These are phyloP conservation scores for Rachicladosporium sp. DNA, from an alignment of 2,329 filamentous ascomycete genomes.

Conservation along the genomic window DNA sequence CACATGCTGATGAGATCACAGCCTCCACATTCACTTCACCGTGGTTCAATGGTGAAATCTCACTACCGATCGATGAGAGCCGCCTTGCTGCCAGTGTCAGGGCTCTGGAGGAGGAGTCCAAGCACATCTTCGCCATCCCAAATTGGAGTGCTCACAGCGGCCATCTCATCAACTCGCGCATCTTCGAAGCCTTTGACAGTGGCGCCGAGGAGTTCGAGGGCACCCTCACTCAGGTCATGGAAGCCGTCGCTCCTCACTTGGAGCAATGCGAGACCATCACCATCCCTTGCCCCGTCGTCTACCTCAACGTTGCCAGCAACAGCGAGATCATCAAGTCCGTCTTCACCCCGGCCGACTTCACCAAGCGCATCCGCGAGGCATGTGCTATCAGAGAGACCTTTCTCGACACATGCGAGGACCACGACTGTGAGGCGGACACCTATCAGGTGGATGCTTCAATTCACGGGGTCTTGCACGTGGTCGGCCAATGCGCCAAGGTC, in stretches of 20 bases:
- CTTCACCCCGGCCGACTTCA: too few relatives aligned
- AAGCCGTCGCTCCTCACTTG: background rate
- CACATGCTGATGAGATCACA: too few relatives aligned
- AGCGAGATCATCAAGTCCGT: background rate
- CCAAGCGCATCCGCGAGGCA: too few relatives aligned
- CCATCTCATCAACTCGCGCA: background rate
- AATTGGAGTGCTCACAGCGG: background rate
- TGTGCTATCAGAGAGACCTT: background rate
- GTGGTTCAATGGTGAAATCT: too few relatives aligned
- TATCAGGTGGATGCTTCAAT: background rate
- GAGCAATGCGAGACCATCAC: background rate
- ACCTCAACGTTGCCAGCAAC: background rate
- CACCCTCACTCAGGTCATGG: background rate
- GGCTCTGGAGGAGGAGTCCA: conserved; percentile 3
- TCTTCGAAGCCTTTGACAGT: background rate
- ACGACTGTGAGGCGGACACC: background rate
- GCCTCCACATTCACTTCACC: too few relatives aligned
- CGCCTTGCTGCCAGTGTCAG: conserved; percentile 7
- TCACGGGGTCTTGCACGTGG: background rate
- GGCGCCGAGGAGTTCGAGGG: background rate
- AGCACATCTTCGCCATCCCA: conserved; percentile 4
- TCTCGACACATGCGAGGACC: background rate
- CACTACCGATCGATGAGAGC: conserved; percentile 4
- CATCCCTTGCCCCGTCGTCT: background rate
- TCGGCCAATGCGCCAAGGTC: too few relatives aligned